These are phyloP conservation scores for Leccinum boreale DNA, from an alignment of 768 basidiomycete genomes.

Conservation along the genomic window DNA sequence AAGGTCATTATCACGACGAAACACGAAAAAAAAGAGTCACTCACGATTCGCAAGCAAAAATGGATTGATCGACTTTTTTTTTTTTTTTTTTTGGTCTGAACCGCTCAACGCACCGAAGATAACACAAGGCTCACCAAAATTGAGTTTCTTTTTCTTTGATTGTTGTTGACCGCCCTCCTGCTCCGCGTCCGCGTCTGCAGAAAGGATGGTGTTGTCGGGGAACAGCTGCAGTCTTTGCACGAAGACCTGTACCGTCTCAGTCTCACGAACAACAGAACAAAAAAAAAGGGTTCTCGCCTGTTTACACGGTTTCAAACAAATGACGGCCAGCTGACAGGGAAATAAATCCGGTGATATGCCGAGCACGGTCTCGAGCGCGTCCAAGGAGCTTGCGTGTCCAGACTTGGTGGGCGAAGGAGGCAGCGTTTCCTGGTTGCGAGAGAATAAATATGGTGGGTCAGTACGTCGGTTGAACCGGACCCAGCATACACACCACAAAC, in stretches of 20 bases:
- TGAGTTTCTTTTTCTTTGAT: not conserved
- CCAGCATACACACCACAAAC: slow-evolving; percentile 14
- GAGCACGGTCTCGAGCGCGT: slow-evolving; percentile 35
- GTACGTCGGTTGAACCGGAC: not conserved
- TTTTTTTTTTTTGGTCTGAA: too few relatives aligned
- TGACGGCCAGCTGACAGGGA: slow-evolving; percentile 49
- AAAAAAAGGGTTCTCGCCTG: slow-evolving; percentile 31
- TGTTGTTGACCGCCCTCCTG: not conserved
- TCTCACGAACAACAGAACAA: not conserved
- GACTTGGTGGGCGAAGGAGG: slow-evolving; percentile 15
- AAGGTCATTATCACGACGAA: too few relatives aligned
- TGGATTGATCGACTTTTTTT: slow-evolving; percentile 9
- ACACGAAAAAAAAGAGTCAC: not conserved
- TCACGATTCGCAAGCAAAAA: slow-evolving; percentile 5
- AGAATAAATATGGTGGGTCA: not conserved
- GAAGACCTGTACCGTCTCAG: slow-evolving; percentile 12
- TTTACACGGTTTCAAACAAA: slow-evolving; percentile 46
- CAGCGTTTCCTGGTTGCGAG: slow-evolving; percentile 16
- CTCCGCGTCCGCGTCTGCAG: slow-evolving; percentile 8
- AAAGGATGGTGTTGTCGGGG: slow-evolving; percentile 16
- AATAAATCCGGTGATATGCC: slow-evolving; percentile 42
- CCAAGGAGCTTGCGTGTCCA: slow-evolving; percentile 6
- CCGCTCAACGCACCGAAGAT: too few relatives aligned
- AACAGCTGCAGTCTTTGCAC: slow-evolving; percentile 18
- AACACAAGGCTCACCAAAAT: slow-evolving; percentile 15